These are phyloP conservation scores for Lenzites betulinus DNA, from an alignment of 768 basidiomycete species.

Conservation along the genomic window DNA sequence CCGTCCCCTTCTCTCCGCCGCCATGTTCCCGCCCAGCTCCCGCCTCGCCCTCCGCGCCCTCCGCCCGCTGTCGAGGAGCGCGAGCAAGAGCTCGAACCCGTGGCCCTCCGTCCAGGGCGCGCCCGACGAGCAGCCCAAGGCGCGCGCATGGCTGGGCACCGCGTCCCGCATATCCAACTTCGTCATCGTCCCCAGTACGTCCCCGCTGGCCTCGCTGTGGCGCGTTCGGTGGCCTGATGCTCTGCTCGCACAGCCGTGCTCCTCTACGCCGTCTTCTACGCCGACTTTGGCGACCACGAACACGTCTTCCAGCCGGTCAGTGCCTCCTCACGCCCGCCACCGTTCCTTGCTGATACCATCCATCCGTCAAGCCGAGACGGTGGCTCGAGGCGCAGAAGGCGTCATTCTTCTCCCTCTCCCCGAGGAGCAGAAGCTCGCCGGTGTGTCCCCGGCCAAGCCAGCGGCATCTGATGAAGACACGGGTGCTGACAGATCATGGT, in stretches of 20 bases:
- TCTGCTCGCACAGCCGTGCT: conserved; percentile 44
- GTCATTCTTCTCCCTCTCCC: conserved; percentile 61
- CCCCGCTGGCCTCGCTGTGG: background rate
- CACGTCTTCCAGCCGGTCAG: conserved; percentile 71
- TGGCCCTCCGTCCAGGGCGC: conserved; percentile 7
- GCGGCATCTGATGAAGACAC: background rate
- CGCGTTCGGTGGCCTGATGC: background rate
- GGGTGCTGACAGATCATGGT: conserved; percentile 3
- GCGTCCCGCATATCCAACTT: conserved; percentile 53
- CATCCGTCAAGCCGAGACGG: conserved; percentile 49
- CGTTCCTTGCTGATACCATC: conserved; percentile 4
- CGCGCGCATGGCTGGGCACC: conserved; percentile 30
- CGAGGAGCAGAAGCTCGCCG: conserved; percentile 49
- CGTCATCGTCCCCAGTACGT: conserved; percentile 57
- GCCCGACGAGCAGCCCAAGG: conserved; percentile 6
- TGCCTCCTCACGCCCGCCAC: conserved; percentile 12
- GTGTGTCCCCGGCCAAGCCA: conserved; percentile 11
- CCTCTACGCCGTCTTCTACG: conserved; percentile 60
- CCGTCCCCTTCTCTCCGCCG: conserved; percentile 2
- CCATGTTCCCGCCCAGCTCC: conserved; percentile 10
- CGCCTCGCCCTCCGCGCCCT: background rate
- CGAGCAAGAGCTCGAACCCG: conserved; percentile 9
- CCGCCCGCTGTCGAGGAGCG: conserved; percentile 2
- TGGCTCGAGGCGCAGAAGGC: conserved; percentile 55
- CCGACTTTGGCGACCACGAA: conserved; percentile 70